Conservation (phyloP, 1,284 basidiomycete species). For the Pseudozyma tsukubaensis region DNA sequence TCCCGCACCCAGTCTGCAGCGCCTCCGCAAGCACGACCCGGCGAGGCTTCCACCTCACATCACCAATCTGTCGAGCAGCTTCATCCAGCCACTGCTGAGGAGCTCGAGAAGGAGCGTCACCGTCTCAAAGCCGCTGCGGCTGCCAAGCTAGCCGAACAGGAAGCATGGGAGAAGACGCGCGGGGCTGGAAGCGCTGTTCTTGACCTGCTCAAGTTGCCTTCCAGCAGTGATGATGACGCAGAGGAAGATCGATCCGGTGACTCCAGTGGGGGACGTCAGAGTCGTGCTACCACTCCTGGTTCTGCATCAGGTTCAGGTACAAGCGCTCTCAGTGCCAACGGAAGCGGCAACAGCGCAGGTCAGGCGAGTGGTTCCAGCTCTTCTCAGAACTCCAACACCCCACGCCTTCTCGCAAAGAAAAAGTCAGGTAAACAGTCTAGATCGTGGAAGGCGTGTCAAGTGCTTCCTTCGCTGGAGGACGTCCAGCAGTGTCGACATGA, state of each 20-base stretch:
- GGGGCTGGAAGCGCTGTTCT: conserved; percentile 64
- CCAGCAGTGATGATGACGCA: conserved; percentile 28
- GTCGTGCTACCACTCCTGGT: conserved; percentile 35
- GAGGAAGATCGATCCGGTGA: conserved; percentile 16
- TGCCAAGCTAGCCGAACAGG: conserved; percentile 55
- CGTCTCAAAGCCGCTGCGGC: conserved; percentile 45
- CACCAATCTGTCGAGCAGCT: conserved; percentile 7
- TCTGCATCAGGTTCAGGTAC: conserved; percentile 22
- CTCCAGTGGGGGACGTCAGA: conserved; percentile 11
- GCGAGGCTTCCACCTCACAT: conserved; percentile 2
- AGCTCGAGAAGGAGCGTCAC: conserved; percentile 43
- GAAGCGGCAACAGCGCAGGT: conserved; percentile 11
- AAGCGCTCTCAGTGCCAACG: conserved; percentile 9
- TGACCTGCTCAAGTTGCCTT: conserved; percentile 48
- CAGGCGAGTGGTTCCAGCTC: conserved; percentile 23
- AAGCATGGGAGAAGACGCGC: conserved; percentile 63
- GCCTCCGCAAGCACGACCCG: conserved; percentile 20
- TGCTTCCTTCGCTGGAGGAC: conserved; percentile 41
- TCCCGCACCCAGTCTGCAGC: conserved; percentile 35
- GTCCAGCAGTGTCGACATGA: conserved; percentile 31
- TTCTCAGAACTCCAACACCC: conserved; percentile 14
- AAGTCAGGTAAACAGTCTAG: conserved; percentile 14
- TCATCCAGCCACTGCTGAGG: conserved; percentile 17
- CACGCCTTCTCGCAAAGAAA: conserved; percentile 1
- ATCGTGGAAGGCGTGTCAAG: conserved; percentile 30